Percentiles rank a stretch among this genome's conserved stretches.
Evolutionary conservation across 768 basidiomycete species (phyloP).

Genomic region (Rhizopogon sp.): DNA sequence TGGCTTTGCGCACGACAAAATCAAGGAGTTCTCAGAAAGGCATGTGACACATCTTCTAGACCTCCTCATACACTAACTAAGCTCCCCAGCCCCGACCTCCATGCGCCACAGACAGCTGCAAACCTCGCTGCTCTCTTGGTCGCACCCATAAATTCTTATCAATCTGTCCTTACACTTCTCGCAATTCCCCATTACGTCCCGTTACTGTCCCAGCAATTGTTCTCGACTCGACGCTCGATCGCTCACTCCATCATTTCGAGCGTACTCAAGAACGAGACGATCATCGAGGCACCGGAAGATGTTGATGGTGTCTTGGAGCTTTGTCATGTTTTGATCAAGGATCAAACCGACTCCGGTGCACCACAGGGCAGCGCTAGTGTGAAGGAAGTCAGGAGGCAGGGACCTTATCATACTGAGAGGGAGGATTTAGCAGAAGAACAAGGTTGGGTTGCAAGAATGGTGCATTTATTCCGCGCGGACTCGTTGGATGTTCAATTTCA

Average conservation of each 20-base stretch:
- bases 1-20: slow-evolving; percentile 81
- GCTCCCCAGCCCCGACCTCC: slow-evolving; percentile 70
- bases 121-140: slow-evolving; percentile 91
- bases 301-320: slow-evolving; percentile 91
- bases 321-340: slow-evolving; percentile 88
- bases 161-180: slow-evolving; percentile 94
- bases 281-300: slow-evolving; percentile 90
- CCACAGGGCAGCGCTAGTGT: slow-evolving; percentile 22
- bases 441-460: slow-evolving; percentile 98
- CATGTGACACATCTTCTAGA: slow-evolving; percentile 22
- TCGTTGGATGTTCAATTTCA: slow-evolving; percentile 87
- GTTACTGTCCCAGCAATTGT: slow-evolving; percentile 81
- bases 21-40: slow-evolving; percentile 82
- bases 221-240: slow-evolving; percentile 85
- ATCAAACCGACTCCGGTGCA: slow-evolving; percentile 58
- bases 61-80: slow-evolving; percentile 3
- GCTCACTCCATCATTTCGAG: slow-evolving; percentile 93
- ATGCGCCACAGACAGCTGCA: slow-evolving; percentile 78
- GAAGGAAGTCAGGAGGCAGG: slow-evolving; percentile 51
- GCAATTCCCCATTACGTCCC: slow-evolving; percentile 88
- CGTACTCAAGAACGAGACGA: slow-evolving; percentile 94
- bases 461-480: slow-evolving; percentile 89
- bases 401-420: slow-evolving; percentile 59
- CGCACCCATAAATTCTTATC: slow-evolving; percentile 94
- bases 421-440: slow-evolving; percentile 98